Conservation (phyloP, 371 early-diverging fungal species). For the Mucor ambiguus region DNA sequence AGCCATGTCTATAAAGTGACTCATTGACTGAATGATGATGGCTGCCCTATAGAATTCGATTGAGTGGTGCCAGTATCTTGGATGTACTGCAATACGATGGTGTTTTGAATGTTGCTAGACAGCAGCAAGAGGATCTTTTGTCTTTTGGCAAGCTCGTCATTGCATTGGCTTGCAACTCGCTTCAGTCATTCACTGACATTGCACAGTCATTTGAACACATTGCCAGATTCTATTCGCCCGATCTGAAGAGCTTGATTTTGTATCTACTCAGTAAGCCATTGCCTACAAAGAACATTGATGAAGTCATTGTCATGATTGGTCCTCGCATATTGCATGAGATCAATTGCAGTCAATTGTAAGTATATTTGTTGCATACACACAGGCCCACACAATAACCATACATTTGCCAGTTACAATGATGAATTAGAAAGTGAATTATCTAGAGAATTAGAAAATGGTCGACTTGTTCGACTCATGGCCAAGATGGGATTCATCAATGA, state of each 20-base stretch:
- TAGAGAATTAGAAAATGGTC: slow-evolving; percentile 91
- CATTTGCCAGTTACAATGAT: slow-evolving; percentile 67
- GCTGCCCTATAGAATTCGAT: slow-evolving; percentile 56
- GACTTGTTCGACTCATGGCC: slow-evolving; percentile 79
- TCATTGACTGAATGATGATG: not conserved
- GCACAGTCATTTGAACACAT: slow-evolving; percentile 78
- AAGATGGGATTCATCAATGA: slow-evolving; percentile 96
- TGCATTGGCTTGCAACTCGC: slow-evolving; percentile 74
- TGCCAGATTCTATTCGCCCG: slow-evolving; percentile 70
- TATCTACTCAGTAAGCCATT: slow-evolving; percentile 80
- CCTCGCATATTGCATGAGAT: slow-evolving; percentile 77
- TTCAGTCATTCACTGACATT: slow-evolving; percentile 69
- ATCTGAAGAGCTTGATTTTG: slow-evolving; percentile 76
- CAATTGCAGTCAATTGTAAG: slow-evolving; percentile 68
- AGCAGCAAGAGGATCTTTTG: slow-evolving; percentile 83
- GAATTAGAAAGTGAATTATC: slow-evolving; percentile 75
- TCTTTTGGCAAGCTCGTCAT: slow-evolving; percentile 85
- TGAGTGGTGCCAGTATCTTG: slow-evolving; percentile 82
- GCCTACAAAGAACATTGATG: slow-evolving; percentile 80
- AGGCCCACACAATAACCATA: not conserved
- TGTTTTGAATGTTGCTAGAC: slow-evolving; percentile 61
- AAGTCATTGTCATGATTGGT: slow-evolving; percentile 80
- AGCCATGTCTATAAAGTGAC: not conserved
- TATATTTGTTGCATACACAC: not conserved
- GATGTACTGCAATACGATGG: slow-evolving; percentile 81